Base-by-base conservation (phyloP, 129 eudicot genomes). In the Chrysanthemum makinoi region DNA sequence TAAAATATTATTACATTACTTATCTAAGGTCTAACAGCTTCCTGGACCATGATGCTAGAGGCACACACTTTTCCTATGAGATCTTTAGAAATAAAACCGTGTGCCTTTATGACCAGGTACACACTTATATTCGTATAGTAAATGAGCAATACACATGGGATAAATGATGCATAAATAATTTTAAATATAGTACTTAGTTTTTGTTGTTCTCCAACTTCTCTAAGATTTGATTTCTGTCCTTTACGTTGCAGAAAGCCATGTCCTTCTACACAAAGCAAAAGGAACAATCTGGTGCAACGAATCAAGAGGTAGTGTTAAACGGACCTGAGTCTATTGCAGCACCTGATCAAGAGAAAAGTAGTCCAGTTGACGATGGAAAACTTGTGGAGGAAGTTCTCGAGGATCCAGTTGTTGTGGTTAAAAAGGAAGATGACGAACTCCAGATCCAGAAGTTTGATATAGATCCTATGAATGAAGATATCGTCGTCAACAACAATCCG, bases 191-290 rank as follows among this genome's bases (percentile, higher is more conserved):
- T 20, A 20, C 20, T 28, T 28, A 4, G 33, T 49, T 62, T 11
- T 58, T 6, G 33, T 16, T 57, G 33, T 30, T 47, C 56, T 46
- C 24, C 57, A 14, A 58, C 6, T 16, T 30, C 5, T 15, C 19
- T 58, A 15, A 44, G 39, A 46, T 16, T n/a, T 28, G 30, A 7
- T 2, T 28, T 39, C 8, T 61, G 30, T 26, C 33, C 20, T 51
- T 68, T 13, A 48, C 12, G 62, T 63, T 89, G 79, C 95, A 93
- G 96, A 87, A 85, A 85, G 91, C 96, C 58, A 82, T 89, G 85
- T 73, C 86, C 33, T 84, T 93, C 44, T 93, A 93, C 81, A 80
- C 83, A 71, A 79, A 80, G 79, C 84, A 83, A 54, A 83, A 59
- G 73, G 85, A 28, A 60, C 72, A 44, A 10, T 19, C 56, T 59